phyloP scores from a whole-genome alignment of 768 basidiomycete genomes.

The Lactarius akahatsu region DNA sequence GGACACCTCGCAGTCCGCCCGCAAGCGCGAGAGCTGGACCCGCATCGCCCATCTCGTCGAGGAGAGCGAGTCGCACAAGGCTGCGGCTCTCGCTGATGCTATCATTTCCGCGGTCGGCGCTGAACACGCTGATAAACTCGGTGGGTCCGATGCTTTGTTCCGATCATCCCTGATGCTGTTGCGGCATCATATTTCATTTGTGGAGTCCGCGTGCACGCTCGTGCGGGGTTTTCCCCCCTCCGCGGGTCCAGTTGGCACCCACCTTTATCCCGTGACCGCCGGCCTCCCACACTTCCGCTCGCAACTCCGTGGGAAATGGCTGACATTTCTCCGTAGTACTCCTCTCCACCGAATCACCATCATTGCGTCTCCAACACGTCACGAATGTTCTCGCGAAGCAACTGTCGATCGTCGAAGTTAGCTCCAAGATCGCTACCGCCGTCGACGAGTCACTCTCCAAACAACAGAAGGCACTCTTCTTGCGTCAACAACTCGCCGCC shows the following conservation, averaged over 20 bases:
- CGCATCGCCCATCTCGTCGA: constrained; percentile 73
- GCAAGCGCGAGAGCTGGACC: constrained; percentile 61
- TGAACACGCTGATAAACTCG: constrained; percentile 70
- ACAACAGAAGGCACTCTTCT: constrained; percentile 85
- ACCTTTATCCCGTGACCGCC: neutral
- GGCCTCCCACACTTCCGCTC: neutral
- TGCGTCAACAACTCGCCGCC: constrained; percentile 78
- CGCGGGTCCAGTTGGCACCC: neutral
- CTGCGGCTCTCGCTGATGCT: constrained; percentile 77
- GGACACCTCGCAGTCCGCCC: constrained; percentile 43
- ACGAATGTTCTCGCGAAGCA: constrained; percentile 74
- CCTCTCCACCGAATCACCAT: constrained; percentile 56
- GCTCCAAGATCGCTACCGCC: constrained; percentile 74
- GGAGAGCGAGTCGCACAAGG: constrained; percentile 60
- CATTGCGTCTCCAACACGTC: constrained; percentile 63
- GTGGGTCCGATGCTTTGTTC: constrained; percentile 41
- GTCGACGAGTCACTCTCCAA: constrained; percentile 84
- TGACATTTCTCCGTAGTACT: constrained; percentile 45
- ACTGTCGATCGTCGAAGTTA: constrained; percentile 75
- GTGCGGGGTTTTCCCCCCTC: neutral
- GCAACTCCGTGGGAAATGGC: constrained; percentile 1
- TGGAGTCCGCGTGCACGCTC: too few relatives aligned
- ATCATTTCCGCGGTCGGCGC: constrained; percentile 61
- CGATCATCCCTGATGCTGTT: neutral
- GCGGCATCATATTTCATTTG: too few relatives aligned